A percentile compares a stretch with the other conserved stretches of the same genome.
phyloP scores from a whole-genome alignment of 768 basidiomycete genomes.

The Hydnomerulius pinastri region DNA sequence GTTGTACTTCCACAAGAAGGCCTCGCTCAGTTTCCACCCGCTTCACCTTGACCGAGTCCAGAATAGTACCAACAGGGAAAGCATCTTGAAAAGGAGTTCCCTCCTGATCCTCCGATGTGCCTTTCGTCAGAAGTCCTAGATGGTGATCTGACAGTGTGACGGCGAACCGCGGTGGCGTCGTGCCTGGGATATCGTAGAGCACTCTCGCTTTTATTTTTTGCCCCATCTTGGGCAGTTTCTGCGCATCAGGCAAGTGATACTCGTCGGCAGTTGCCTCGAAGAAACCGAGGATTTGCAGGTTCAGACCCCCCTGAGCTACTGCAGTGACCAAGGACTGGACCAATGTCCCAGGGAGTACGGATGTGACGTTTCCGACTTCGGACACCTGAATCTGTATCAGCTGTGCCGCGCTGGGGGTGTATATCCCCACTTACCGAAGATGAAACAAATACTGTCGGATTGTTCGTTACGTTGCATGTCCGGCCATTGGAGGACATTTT shows the following conservation, averaged over 20 bases:
- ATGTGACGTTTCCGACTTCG: conserved; percentile 77
- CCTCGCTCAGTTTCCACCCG: conserved; percentile 84
- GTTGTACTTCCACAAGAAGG: conserved; percentile 64
- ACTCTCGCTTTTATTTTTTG: conserved; percentile 84
- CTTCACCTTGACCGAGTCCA: conserved; percentile 74
- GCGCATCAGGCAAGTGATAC: conserved; percentile 60
- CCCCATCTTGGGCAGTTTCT: conserved; percentile 56
- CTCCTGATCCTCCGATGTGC: conserved; percentile 25
- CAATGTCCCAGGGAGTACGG: conserved; percentile 83
- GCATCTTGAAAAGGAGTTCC: conserved; percentile 47
- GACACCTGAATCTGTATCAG: conserved; percentile 49
- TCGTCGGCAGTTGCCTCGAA: conserved; percentile 90
- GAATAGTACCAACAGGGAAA: conserved; percentile 71
- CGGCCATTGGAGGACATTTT: conserved; percentile 77
- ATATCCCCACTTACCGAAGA: conserved; percentile 50
- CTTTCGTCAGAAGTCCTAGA: conserved; percentile 50
- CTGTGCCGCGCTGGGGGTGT: background rate
- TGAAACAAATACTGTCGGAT: conserved; percentile 47
- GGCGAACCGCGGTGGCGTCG: conserved; percentile 81
- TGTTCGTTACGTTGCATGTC: conserved; percentile 68
- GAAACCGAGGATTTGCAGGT: conserved; percentile 87
- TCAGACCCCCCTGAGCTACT: conserved; percentile 71
- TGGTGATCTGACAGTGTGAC: conserved; percentile 77
- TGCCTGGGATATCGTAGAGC: conserved; percentile 70
- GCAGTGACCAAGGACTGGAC: conserved; percentile 84